Evolutionary conservation across 2,329 filamentous ascomycete species (phyloP), one percentile per base, ranked within the genome.

Genomic region (Ophiocordyceps camponoti-rufipedis): DNA sequence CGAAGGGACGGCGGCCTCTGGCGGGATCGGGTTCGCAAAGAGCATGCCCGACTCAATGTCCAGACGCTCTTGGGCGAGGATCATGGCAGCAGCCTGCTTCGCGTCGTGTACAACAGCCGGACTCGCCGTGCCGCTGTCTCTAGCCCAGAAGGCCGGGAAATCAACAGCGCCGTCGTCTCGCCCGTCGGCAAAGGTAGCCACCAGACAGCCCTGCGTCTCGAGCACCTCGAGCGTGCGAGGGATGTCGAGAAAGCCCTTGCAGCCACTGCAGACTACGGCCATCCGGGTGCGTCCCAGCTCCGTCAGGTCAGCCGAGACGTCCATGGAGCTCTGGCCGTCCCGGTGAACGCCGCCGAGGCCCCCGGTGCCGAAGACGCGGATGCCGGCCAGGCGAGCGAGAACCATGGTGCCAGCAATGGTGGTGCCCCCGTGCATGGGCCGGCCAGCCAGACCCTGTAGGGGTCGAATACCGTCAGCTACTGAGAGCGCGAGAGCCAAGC

Each of bases 161-260:
- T 94, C 82, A 39, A 95, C 74, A 6, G 72, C 64, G 16, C 35
- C 35, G 2, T 78, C 82, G 28, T 66, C 63, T 35, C 85, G 74
- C 1, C 84, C 85, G 61, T 94, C 85, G 23, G 86, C 80, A 65
- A 96, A 98, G 2, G 91, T 96, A 4, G 79, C 83, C 1, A 95
- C 87, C 35, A 81, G 73, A 19, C 86, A 87, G 10, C 84, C 84
- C 57, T 81, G 76, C 0, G 77, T 80, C 60, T 81, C 78, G 18
- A 81, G 67, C 53, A 71, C 72, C 65, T 98, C 91, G 5, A 98
- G 70, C 0, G 91, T 98, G 45, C 85, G 74, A 2, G 83, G 79
- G 48, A 95, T 87, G 58, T 98, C 91, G 35, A 98, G 70, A 61
- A 98, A 96, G 50, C 89, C 91, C 66, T 98, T 98, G 66, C 86